These are phyloP conservation scores for Tetrapisispora iriomotensis DNA, from an alignment of 805 yeast genomes.

Conservation along the genomic window DNA sequence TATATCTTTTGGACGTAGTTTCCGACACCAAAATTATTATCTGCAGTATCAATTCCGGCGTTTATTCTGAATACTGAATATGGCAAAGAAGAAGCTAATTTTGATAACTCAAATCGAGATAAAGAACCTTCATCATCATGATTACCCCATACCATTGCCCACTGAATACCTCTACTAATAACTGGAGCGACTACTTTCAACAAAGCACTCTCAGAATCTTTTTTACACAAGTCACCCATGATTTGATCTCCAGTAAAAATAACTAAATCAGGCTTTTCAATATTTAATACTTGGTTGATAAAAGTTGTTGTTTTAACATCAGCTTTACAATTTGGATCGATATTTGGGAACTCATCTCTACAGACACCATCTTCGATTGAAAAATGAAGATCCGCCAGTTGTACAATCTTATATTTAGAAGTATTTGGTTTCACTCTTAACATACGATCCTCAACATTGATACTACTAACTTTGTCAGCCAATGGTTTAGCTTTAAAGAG, in stretches of 20 bases:
- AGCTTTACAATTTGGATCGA: conserved; percentile 58
- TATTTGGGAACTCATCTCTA: conserved; percentile 57
- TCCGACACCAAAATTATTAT: conserved; percentile 64
- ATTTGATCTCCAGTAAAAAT: conserved; percentile 89
- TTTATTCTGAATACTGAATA: conserved; percentile 54
- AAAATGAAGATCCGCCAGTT: conserved; percentile 85
- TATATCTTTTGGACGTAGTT: conserved; percentile 54
- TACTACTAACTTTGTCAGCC: neutral
- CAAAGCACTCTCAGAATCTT: conserved; percentile 76
- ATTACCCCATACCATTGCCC: conserved; percentile 80
- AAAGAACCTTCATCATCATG: conserved; percentile 87
- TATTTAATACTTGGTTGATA: conserved; percentile 51
- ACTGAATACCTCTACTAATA: conserved; percentile 61
- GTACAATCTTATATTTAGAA: conserved; percentile 61
- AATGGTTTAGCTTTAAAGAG: neutral
- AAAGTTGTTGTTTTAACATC: conserved; percentile 63
- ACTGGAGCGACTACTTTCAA: conserved; percentile 68
- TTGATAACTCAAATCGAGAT: conserved; percentile 50
- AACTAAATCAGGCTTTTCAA: conserved; percentile 76
- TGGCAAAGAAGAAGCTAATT: conserved; percentile 49
- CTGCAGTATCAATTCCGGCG: conserved; percentile 37
- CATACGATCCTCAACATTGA: neutral
- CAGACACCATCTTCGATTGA: conserved; percentile 79
- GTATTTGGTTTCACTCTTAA: conserved; percentile 1
- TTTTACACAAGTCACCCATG: conserved; percentile 60